Percentiles rank a stretch among this genome's conserved stretches.
Conservation (phyloP, 805 yeast species). For the Candida boidinii region DNA sequence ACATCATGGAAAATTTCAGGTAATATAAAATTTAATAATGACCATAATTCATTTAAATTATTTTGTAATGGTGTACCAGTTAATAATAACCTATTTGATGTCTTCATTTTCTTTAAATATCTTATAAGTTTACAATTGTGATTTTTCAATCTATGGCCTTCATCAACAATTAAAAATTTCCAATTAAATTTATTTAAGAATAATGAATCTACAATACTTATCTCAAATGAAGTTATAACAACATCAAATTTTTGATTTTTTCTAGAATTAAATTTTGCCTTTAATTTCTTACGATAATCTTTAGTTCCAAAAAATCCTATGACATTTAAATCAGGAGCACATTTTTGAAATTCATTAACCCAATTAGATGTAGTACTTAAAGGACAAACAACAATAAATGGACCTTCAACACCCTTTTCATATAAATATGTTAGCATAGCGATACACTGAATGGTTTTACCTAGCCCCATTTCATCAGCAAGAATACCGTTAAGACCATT, state of each 20-base stretch:
- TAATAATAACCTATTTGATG: conserved; percentile 65
- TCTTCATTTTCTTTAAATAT: conserved; percentile 58
- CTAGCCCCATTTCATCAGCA: conserved; percentile 98
- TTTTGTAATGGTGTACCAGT: conserved; percentile 98
- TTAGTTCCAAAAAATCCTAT: conserved; percentile 60
- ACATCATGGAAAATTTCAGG: conserved; percentile 92
- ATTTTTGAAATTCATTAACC: conserved; percentile 61
- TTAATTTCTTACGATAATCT: conserved; percentile 39
- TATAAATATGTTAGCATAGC: conserved; percentile 66
- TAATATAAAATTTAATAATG: conserved; percentile 77
- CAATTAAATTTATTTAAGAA: conserved; percentile 48
- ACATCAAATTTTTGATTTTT: conserved; percentile 32
- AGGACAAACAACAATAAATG: conserved; percentile 74
- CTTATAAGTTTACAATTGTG: conserved; percentile 67
- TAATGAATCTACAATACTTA: conserved; percentile 59
- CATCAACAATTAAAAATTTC: conserved; percentile 88
- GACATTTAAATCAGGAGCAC: conserved; percentile 64
- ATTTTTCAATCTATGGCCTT: conserved; percentile 90
- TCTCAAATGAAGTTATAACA: conserved; percentile 76
- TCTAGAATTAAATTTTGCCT: conserved; percentile 17
- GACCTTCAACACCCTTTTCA: conserved; percentile 73
- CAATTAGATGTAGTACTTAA: conserved; percentile 82
- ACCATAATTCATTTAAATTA: conserved; percentile 86
- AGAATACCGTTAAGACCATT: conserved; percentile 92
- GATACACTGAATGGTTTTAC: conserved; percentile 87